phyloP scores from a whole-genome alignment of 2,329 filamentous ascomycete genomes.

The Diaporthe sp. region DNA sequence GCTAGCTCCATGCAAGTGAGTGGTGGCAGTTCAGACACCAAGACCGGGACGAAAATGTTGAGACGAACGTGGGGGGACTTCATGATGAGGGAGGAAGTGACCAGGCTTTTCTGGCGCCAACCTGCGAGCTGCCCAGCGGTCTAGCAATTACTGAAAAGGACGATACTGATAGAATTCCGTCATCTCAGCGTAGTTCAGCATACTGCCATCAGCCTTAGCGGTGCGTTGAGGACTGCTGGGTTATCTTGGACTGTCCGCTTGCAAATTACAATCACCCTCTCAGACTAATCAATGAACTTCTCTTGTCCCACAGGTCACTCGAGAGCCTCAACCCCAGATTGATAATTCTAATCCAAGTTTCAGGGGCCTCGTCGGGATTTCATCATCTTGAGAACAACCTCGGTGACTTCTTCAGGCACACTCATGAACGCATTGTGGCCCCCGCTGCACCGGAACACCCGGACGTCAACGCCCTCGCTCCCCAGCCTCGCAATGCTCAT shows the following conservation, averaged over 20 bases:
- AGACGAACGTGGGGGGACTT: not conserved
- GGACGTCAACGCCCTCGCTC: slow-evolving; percentile 26
- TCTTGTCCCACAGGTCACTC: not conserved
- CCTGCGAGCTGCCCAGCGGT: not conserved
- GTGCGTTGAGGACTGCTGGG: too few relatives aligned
- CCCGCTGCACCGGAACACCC: slow-evolving; percentile 22
- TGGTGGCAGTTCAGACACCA: not conserved
- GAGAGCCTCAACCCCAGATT: not conserved
- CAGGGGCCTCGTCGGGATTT: not conserved
- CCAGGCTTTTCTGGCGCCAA: too few relatives aligned
- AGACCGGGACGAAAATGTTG: slow-evolving; percentile 3
- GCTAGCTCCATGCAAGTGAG: slow-evolving; percentile 16
- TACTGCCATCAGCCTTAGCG: not conserved
- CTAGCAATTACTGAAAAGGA: not conserved
- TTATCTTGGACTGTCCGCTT: not conserved
- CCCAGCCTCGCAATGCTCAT: slow-evolving; percentile 26
- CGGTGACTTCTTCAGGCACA: slow-evolving; percentile 23
- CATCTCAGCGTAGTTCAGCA: not conserved
- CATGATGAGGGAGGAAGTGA: not conserved
- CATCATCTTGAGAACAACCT: slow-evolving; percentile 10
- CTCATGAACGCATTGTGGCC: slow-evolving; percentile 33
- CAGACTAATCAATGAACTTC: not conserved
- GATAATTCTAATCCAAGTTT: not conserved
- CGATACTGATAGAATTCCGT: too few relatives aligned
- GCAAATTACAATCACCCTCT: not conserved